Evolutionary conservation across 192 early-diverging fungal genomes (phyloP), one percentile per base, ranked within the genome.

Genomic region (Coemansia sp.): DNA sequence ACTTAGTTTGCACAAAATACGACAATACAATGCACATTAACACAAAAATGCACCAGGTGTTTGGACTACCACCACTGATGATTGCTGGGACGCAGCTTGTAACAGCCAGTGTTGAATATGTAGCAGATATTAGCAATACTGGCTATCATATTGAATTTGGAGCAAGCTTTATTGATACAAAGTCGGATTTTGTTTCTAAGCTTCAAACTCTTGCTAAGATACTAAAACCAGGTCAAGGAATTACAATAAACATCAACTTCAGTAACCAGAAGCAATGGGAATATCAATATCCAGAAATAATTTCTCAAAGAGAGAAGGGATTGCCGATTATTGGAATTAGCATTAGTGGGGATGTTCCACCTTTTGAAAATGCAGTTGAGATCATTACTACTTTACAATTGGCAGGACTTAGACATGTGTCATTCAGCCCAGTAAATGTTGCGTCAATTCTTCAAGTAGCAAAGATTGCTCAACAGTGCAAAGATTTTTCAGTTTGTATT

Each of bases 1-100:
- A 83, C 57, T 75, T 97, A 42, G 85, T 94, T 46, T 81, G 86
- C 39, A 84, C 87, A 0, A 61, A 61, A 10, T 53, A 62, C 30
- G 53, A 66, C 15, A 61, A 51, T 50, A 84, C 86, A 45, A 60
- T 96, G 22, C 93, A 94, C 58, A 74, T 98, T 17, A 93, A 94
- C 71, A 92, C 91, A 15, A 79, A 81, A 8, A 92, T 98, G 87
- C 85, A 85, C 27, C 86, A 91, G 30, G 79, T 93, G n/a, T 61
- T 93, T 43, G 87, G 89, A 45, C 87, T 90, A 75, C 89, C 95
- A 8, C 91, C 95, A 40, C 63, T 98, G 33, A 95, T 95, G 95
- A 92, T 95, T 46, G 90, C 91, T 19, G 95, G 95, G 33, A 96
- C 96, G 93, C 93, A 90, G 2, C 93, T 92, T 5, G 89, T 87